These are phyloP conservation scores for Ceriops tagal DNA, from an alignment of 345 rosid genomes.

Conservation along the genomic window DNA sequence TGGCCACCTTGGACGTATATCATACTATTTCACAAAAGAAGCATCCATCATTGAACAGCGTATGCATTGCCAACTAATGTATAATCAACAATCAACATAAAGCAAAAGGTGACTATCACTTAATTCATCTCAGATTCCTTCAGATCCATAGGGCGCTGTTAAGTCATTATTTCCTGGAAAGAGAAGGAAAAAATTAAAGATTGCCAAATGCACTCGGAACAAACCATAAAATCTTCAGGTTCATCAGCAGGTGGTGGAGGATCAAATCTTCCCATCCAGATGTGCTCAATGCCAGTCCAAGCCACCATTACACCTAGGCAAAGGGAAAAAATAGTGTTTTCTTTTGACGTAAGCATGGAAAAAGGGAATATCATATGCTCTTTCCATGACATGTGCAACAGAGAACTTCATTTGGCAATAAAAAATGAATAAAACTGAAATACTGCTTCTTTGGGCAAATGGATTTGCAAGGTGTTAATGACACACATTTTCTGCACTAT, in stretches of 20 bases:
- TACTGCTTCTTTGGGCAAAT: no score
- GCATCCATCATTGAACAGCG: background rate
- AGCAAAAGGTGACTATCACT: background rate
- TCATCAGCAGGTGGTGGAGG: constrained; percentile 81
- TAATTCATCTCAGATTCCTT: background rate
- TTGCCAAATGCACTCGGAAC: constrained; percentile 14
- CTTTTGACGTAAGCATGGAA: no score
- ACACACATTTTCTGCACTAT: no score
- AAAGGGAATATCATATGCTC: no score
- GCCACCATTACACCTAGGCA: constrained; percentile 89
- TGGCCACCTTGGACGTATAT: constrained; percentile 94
- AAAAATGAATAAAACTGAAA: no score
- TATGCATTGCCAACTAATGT: no score
- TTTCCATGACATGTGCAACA: no score
- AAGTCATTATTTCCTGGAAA: background rate
- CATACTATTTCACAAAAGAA: constrained; percentile 51
- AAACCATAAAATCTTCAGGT: constrained; percentile 70
- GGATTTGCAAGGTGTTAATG: no score
- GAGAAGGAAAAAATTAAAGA: background rate
- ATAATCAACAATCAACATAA: no score
- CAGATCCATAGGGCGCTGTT: background rate
- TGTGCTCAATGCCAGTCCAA: constrained; percentile 97
- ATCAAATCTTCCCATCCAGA: constrained; percentile 80
- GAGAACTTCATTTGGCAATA: no score
- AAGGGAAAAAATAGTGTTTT: constrained; percentile 12